A percentile compares a stretch with the other conserved stretches of the same genome.
These are phyloP conservation scores for Saitozyma sp. DNA, from an alignment of 768 basidiomycete species.

Conservation along the genomic window DNA sequence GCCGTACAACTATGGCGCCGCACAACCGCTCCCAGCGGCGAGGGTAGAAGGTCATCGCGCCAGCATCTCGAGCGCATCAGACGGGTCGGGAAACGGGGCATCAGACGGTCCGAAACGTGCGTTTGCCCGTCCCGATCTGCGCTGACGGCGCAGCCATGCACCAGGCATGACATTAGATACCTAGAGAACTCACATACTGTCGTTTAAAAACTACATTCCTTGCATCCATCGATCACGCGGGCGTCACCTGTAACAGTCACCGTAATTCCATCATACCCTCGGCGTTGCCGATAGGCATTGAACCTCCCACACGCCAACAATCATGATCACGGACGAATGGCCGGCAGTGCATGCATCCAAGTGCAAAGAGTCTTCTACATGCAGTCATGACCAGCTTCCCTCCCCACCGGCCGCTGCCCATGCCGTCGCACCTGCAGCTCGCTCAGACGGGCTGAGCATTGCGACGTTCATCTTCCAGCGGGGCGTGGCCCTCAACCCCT, in stretches of 20 bases:
- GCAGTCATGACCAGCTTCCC: slow-evolving; percentile 19
- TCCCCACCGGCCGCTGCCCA: slow-evolving; percentile 24
- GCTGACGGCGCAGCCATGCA: not conserved
- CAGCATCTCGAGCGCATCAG: slow-evolving; percentile 38
- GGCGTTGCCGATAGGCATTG: too few relatives aligned
- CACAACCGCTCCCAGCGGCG: not conserved
- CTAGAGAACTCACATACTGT: too few relatives aligned
- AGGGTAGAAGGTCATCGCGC: slow-evolving; percentile 25
- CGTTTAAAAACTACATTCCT: too few relatives aligned
- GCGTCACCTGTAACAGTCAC: too few relatives aligned
- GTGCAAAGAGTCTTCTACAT: too few relatives aligned
- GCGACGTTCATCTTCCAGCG: slow-evolving; percentile 33
- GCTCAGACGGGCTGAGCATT: slow-evolving; percentile 27
- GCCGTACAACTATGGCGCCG: not conserved
- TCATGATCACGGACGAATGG: too few relatives aligned
- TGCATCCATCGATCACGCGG: too few relatives aligned
- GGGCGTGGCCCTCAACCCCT: slow-evolving; percentile 21
- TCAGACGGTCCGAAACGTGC: slow-evolving; percentile 22
- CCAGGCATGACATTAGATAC: not conserved
- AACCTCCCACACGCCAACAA: too few relatives aligned
- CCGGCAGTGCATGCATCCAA: too few relatives aligned
- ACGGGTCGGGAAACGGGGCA: slow-evolving; percentile 32
- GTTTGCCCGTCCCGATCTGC: too few relatives aligned
- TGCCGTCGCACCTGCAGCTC: slow-evolving; percentile 14
- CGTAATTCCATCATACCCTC: too few relatives aligned